Evolutionary conservation across 441 rosid genomes (phyloP).

Genomic region (Kokia cookei): DNA sequence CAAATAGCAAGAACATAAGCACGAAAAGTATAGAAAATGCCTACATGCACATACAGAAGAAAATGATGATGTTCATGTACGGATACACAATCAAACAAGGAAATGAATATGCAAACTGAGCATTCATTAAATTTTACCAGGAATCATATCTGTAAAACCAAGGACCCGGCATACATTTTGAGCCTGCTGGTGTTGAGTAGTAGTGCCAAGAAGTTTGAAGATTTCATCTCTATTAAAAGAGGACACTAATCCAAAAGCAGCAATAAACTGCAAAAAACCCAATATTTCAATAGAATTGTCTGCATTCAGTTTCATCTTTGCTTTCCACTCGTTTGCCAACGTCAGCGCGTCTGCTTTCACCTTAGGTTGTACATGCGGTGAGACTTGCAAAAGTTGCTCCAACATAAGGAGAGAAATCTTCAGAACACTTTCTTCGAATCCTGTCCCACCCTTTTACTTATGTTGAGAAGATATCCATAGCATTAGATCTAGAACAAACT

Average conservation of each 20-base stretch:
- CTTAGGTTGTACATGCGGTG: slow-evolving; percentile 15
- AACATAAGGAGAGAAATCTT: slow-evolving; percentile 17
- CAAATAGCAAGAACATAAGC: not conserved
- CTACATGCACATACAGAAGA: not conserved
- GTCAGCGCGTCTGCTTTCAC: slow-evolving; percentile 25
- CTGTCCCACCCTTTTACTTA: slow-evolving; percentile 13
- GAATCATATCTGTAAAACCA: slow-evolving; percentile 18
- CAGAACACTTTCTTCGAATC: slow-evolving; percentile 21
- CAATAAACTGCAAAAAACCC: slow-evolving; percentile 31
- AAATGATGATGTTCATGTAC: not conserved
- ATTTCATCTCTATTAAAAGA: slow-evolving; percentile 21
- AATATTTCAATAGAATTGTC: slow-evolving; percentile 18
- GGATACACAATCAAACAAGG: not conserved
- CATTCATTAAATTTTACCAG: slow-evolving; percentile 17
- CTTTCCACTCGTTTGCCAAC: slow-evolving; percentile 34
- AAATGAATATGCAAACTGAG: not conserved
- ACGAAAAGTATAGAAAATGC: not conserved
- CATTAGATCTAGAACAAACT: slow-evolving; percentile 33
- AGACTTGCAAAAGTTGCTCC: slow-evolving; percentile 25
- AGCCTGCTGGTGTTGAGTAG: slow-evolving; percentile 21
- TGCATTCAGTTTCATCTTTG: slow-evolving; percentile 12
- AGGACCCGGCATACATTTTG: slow-evolving; percentile 24
- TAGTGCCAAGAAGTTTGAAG: slow-evolving; percentile 7
- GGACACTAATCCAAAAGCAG: slow-evolving; percentile 20
- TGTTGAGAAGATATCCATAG: slow-evolving; percentile 18